Evolutionary conservation across 2,329 filamentous ascomycete genomes (phyloP).

Genomic region (Colletotrichum liriopes): DNA sequence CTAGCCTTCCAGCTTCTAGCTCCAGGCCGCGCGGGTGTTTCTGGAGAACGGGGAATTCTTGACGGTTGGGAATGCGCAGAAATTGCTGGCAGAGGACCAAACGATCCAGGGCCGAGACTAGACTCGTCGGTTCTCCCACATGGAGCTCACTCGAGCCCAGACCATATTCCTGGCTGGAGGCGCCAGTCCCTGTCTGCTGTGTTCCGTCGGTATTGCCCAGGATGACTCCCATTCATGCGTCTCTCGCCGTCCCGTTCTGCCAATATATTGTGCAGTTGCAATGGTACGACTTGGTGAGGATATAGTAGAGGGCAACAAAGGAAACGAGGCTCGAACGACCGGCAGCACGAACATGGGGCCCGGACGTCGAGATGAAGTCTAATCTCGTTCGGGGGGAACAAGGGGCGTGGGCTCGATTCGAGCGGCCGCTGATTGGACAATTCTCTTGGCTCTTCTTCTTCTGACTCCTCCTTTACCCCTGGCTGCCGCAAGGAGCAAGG

Average conservation of each 20-base stretch:
- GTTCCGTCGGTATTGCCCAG: neutral
- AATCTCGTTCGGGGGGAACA: constrained; percentile 22
- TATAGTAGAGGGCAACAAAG: constrained; percentile 8
- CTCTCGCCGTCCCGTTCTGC: neutral
- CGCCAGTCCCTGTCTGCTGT: too few relatives aligned
- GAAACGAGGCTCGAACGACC: constrained; percentile 34
- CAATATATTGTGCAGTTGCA: constrained; percentile 4
- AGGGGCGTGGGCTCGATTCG: constrained; percentile 12
- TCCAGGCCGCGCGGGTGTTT: constrained; percentile 14
- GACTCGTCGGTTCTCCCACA: neutral
- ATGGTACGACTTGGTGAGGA: constrained; percentile 3
- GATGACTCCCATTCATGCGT: neutral
- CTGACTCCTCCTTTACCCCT: constrained; percentile 9
- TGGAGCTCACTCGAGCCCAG: neutral
- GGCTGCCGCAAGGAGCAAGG: constrained; percentile 18
- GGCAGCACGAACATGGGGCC: constrained; percentile 32
- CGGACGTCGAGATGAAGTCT: constrained; percentile 42
- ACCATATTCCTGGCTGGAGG: neutral
- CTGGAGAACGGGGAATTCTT: constrained; percentile 9
- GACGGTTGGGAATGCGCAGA: constrained; percentile 29
- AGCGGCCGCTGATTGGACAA: constrained; percentile 22
- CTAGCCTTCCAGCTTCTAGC: constrained; percentile 1
- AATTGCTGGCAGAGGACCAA: constrained; percentile 36
- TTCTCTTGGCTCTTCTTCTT: neutral
- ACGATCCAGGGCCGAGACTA: constrained; percentile 28